Evolutionary conservation across 441 rosid genomes (phyloP).

Genomic region (Erysimum cheiri): DNA sequence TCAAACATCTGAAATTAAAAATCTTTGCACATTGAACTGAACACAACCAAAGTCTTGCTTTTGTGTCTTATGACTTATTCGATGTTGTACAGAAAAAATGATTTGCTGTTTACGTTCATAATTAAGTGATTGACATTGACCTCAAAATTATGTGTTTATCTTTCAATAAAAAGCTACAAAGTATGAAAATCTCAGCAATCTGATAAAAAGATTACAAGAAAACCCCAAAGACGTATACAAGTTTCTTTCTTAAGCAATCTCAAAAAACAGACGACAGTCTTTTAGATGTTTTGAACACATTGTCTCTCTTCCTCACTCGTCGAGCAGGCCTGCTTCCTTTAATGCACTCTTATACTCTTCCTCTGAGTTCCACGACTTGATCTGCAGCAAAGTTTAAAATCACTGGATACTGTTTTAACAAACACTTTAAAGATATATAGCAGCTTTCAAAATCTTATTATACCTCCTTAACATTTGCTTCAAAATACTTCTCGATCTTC

Average conservation of each 20-base stretch:
- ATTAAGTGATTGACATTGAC: constrained; percentile 6
- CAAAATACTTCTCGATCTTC: constrained; percentile 77
- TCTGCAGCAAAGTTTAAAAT: constrained; percentile 45
- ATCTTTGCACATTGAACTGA: neutral
- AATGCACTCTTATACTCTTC: constrained; percentile 72
- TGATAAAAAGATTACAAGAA: constrained; percentile 1
- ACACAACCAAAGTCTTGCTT: neutral
- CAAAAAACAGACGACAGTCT: neutral
- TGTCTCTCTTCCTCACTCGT: constrained; percentile 25
- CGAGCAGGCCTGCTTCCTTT: constrained; percentile 68
- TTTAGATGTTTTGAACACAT: neutral
- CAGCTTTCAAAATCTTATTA: constrained; percentile 26
- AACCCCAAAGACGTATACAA: constrained; percentile 9
- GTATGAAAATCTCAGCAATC: constrained; percentile 25
- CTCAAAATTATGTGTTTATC: neutral
- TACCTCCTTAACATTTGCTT: constrained; percentile 59
- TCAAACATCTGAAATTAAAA: constrained; percentile 38
- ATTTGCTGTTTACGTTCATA: constrained; percentile 5
- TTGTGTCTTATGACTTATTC: neutral
- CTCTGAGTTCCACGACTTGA: constrained; percentile 66
- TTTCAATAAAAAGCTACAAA: neutral
- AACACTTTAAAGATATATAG: neutral
- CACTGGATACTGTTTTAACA: constrained; percentile 1
- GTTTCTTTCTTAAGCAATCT: constrained; percentile 6
- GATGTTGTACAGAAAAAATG: constrained; percentile 26